phyloP scores from a whole-genome alignment of 192 early-diverging fungal species.

The Backusella liffmaniae region DNA sequence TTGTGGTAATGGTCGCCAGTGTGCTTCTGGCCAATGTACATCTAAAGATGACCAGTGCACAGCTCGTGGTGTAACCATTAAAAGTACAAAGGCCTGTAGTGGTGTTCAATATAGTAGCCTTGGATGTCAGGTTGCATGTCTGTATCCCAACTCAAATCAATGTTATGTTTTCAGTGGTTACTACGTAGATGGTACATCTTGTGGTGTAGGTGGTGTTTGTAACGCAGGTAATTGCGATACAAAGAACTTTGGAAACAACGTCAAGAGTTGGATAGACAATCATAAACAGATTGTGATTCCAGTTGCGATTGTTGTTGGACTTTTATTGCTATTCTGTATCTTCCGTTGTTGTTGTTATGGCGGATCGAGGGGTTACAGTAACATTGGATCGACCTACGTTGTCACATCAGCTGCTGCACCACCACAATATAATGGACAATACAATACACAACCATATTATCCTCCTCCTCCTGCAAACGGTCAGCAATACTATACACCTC shows the following conservation, averaged over 20 bases:
- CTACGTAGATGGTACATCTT: constrained; percentile 74
- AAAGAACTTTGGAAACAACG: constrained; percentile 36
- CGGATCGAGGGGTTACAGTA: not conserved
- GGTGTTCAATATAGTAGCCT: constrained; percentile 12
- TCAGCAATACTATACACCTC: not conserved
- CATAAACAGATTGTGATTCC: constrained; percentile 49
- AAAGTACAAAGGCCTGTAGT: constrained; percentile 64
- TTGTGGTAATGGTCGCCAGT: constrained; percentile 63
- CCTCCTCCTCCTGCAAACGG: not conserved
- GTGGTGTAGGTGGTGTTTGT: constrained; percentile 68
- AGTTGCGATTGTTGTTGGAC: constrained; percentile 32
- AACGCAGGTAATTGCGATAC: constrained; percentile 50
- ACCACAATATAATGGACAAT: not conserved
- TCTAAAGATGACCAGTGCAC: constrained; percentile 71
- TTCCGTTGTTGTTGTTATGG: constrained; percentile 23
- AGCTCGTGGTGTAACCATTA: constrained; percentile 54
- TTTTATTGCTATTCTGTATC: constrained; percentile 37
- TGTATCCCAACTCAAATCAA: not conserved
- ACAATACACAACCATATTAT: not conserved
- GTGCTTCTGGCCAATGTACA: constrained; percentile 76
- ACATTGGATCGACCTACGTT: not conserved
- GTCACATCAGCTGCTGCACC: not conserved
- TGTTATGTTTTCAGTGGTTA: constrained; percentile 61
- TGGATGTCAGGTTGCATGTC: not conserved
- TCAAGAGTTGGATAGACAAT: constrained; percentile 43